Base-by-base conservation (phyloP, 768 basidiomycete species). In the Trametes coccinea region DNA sequence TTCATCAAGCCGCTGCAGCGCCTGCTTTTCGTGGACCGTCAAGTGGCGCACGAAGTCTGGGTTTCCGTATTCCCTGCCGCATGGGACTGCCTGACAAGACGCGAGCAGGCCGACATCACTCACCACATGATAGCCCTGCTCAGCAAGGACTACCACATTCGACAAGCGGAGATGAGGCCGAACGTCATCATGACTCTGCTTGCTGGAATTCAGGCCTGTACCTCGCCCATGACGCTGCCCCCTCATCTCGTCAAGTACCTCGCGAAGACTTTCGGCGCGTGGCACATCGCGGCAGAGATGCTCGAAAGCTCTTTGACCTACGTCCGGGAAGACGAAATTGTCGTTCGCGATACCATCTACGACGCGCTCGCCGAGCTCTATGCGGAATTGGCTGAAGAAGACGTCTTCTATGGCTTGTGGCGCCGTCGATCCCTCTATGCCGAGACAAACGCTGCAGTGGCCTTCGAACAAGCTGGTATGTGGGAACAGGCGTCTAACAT, bases 391-490 rank as follows among this genome's bases (percentile, higher is more conserved):
- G 88, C 87, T 2, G 97, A 99, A 76, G 96, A 98, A 63, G 97
- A 99, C 72, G 83, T 97, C 76, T 97, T 98, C 73, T 95, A 99
- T 71, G 97, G 97, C 0, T 77, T 97, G 16, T 98, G 96, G 92
- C 84, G 97, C 33, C 85, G 90, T 48, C 91, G 97, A 9, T 89
- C 87, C 48, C 81, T 93, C n/a, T 91, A 93, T 66, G 74, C 82
- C 3, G 97, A 99, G 68, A 98, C 95, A 16, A 97, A 96, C 64
- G 81, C 86, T 11, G 92, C 87, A 2, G 78, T 95, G 27, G 86
- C 93, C 2, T 94, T 90, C 67, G 97, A 99, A 74, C 97, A 99
- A 73, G 91, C 91, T 63, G 97, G 97, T 11, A 89, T 98, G 83
- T 99, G 96, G 95, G 90, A 92, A 33, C 88, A 95, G 69, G 95